These are phyloP conservation scores for Curvularia eragrostidis DNA, from an alignment of 2,329 filamentous ascomycete genomes.

Conservation along the genomic window DNA sequence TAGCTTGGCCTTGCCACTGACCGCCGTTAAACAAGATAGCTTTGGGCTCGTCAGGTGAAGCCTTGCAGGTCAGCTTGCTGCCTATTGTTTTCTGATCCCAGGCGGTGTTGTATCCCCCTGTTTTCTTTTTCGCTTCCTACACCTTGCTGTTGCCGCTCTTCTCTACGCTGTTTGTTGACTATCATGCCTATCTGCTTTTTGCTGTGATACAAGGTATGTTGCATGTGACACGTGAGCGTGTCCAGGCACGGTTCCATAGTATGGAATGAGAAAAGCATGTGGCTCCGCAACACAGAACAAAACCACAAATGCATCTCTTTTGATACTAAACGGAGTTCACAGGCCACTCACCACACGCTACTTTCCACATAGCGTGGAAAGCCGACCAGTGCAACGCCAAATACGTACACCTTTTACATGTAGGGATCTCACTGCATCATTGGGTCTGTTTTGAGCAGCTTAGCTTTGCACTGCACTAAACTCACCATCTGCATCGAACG, in stretches of 20 bases:
- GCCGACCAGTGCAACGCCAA: not conserved
- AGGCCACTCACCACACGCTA: not conserved
- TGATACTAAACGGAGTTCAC: not conserved
- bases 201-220: not conserved
- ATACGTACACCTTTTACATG: not conserved
- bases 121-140: not conserved
- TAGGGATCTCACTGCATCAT: not conserved
- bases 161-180: not conserved
- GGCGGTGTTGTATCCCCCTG: not conserved
- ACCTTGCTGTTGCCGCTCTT: too few relatives aligned
- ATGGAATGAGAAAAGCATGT: not conserved
- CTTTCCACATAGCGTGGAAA: not conserved
- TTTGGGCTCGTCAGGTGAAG: not conserved
- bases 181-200: not conserved
- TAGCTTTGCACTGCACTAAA: not conserved
- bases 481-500: not conserved
- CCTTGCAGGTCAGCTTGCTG: not conserved
- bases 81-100: conserved; percentile 13
- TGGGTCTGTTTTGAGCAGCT: not conserved
- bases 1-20: conserved; percentile 13
- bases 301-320: not conserved
- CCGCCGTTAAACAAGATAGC: not conserved
- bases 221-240: not conserved
- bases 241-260: not conserved
- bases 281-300: not conserved